Evolutionary conservation across 2,329 filamentous ascomycete genomes (phyloP).

Genomic region (Chaetomiaceae sp.): DNA sequence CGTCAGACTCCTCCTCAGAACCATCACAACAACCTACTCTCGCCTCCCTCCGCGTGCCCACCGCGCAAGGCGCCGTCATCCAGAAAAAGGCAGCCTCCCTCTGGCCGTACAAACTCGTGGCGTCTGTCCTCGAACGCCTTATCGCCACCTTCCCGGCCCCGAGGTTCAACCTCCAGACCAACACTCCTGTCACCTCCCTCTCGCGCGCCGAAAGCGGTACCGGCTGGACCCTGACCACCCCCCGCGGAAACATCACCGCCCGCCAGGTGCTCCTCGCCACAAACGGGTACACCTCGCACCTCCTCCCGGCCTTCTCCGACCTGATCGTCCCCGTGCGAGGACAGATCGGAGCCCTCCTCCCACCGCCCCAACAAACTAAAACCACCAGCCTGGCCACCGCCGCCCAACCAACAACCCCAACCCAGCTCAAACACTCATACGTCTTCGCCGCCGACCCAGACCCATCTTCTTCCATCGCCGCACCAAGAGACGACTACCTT

Average conservation of each 20-base stretch:
- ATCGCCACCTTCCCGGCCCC: slow-evolving; percentile 34
- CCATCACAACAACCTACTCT: slow-evolving; percentile 38
- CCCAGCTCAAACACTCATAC: slow-evolving; percentile 47
- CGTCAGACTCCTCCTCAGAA: slow-evolving; percentile 20
- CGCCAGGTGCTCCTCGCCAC: slow-evolving; percentile 68
- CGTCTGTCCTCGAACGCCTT: slow-evolving; percentile 62
- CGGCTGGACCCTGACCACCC: slow-evolving; percentile 60
- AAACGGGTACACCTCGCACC: slow-evolving; percentile 76
- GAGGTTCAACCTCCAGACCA: slow-evolving; percentile 68
- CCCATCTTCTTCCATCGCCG: slow-evolving; percentile 19
- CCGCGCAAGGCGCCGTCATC: slow-evolving; percentile 58
- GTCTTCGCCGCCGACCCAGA: slow-evolving; percentile 49
- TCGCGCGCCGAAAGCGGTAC: slow-evolving; percentile 15
- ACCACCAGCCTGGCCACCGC: background rate
- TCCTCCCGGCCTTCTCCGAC: slow-evolving; percentile 64
- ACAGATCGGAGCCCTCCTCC: slow-evolving; percentile 62
- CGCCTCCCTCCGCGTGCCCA: slow-evolving; percentile 48
- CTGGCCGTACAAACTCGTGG: slow-evolving; percentile 82
- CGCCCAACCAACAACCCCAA: background rate
- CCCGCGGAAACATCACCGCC: slow-evolving; percentile 61
- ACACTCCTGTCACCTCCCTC: slow-evolving; percentile 57
- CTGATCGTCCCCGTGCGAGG: slow-evolving; percentile 74
- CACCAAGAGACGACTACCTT: slow-evolving; percentile 64
- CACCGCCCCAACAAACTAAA: slow-evolving; percentile 42
- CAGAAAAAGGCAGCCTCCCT: slow-evolving; percentile 62